Conservation (phyloP, 768 basidiomycete genomes). For the Neoboletus magnificus region DNA sequence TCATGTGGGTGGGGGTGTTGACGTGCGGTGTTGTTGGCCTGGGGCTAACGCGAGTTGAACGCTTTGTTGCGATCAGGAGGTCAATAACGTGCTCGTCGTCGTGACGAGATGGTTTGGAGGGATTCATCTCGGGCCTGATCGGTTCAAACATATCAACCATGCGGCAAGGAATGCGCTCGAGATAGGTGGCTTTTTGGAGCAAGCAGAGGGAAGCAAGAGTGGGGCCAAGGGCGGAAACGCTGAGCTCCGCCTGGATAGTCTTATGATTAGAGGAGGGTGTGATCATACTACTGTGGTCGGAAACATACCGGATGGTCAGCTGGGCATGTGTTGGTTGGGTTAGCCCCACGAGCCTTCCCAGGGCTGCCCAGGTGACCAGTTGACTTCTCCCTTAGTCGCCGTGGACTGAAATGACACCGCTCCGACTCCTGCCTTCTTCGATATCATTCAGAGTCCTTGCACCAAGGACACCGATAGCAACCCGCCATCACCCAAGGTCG, state of each 20-base stretch:
- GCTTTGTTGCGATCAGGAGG: conserved; percentile 46
- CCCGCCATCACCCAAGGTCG: conserved; percentile 4
- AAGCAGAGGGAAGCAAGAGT: conserved; percentile 29
- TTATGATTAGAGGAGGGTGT: background rate
- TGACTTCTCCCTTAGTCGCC: conserved; percentile 1
- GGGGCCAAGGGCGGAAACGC: conserved; percentile 28
- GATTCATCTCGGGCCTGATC: conserved; percentile 82
- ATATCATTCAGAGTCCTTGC: conserved; percentile 20
- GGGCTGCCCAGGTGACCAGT: conserved; percentile 8
- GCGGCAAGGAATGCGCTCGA: conserved; percentile 91
- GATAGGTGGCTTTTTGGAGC: conserved; percentile 79
- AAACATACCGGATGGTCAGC: background rate
- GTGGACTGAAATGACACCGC: conserved; percentile 9
- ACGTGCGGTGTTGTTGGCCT: background rate
- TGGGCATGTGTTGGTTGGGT: too few species aligned
- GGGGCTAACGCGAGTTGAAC: background rate
- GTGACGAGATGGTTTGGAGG: conserved; percentile 96
- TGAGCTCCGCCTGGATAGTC: conserved; percentile 5
- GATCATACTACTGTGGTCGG: background rate
- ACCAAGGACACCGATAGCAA: conserved; percentile 9
- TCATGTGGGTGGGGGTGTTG: background rate
- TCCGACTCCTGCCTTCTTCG: conserved; percentile 13
- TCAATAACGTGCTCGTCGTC: conserved; percentile 81
- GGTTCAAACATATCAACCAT: conserved; percentile 93
- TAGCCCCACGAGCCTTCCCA: background rate